Evolutionary conservation across 1,284 basidiomycete genomes (phyloP), one percentile per base, ranked within the genome.

Genomic region (Schizophyllum amplum): DNA sequence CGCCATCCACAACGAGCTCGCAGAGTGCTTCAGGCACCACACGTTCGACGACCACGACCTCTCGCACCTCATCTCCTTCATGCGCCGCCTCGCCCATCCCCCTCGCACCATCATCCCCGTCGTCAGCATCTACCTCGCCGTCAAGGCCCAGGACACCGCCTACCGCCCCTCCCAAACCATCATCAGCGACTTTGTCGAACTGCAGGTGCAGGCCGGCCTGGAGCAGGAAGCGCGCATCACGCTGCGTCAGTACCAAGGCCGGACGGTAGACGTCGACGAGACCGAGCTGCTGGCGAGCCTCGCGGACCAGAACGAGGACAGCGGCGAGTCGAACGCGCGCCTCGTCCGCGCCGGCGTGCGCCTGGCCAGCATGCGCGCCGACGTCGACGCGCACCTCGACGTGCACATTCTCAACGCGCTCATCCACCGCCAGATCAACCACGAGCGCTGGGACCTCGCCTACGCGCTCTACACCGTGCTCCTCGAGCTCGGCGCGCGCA

Each of bases 371-470:
- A 9, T 13, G 33, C 33, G 33, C 17, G 33, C 11, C 33, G 61
- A 67, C 25, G 68, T 71, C 1, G 69, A 69, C 13, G 66, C 78
- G 20, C 47, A 65, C 6, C 72, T 73, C 0, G 70, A 77, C 57
- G 67, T 73, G 9, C 59, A 64, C 46, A 62, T 82, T 42, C 75
- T 79, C 68, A 81, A 81, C 57, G 63, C 73, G 5, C 71, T 83
- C 62, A 74, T 83, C 24, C 65, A 69, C 4, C 66, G 69, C 5
- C 69, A 77, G 57, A 63, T 74, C 33, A 66, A 68, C 1, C 61
- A 62, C 20, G 61, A 65, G 4, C 69, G 70, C 54, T 65, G 71
- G 33, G 65, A 69, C 22, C 64, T 66, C n/a, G 75, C 74, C 5
- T 79, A 79, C 61, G 61, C 67, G 4, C 65, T 80, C 4, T 83